Conservation (phyloP, 23 red algal species). For the Cyanidiococcus yangmingshanensis region DNA sequence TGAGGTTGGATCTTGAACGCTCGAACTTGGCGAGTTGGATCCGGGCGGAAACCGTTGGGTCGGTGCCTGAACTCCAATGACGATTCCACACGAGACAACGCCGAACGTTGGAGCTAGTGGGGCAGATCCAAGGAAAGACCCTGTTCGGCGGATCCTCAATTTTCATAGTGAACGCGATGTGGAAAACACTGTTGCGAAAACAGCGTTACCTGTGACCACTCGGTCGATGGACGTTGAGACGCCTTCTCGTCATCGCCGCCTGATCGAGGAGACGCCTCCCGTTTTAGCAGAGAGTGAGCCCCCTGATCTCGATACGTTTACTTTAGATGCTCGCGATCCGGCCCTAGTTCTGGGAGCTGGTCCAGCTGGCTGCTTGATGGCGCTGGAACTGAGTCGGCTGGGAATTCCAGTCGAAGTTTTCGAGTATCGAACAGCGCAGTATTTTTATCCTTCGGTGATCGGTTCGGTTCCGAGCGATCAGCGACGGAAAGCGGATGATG, state of each 20-base stretch:
- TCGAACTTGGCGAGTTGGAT: no score
- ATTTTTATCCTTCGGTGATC: background rate
- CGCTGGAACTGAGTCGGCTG: slow-evolving; percentile 36
- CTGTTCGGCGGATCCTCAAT: background rate
- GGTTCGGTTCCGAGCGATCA: background rate
- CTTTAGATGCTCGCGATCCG: background rate
- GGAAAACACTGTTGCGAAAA: no score
- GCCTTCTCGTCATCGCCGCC: no score
- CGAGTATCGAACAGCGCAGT: slow-evolving; percentile 58
- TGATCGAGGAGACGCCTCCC: no score
- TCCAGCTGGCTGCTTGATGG: slow-evolving; percentile 64
- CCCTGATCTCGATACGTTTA: background rate
- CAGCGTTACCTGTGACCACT: no score
- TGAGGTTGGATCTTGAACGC: no score
- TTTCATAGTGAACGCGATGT: slow-evolving; percentile 1
- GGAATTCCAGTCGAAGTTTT: slow-evolving; percentile 16
- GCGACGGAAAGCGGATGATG: background rate
- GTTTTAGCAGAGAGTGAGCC: background rate
- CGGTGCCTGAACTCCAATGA: no score
- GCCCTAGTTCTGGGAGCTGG: slow-evolving; percentile 59
- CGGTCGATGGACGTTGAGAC: no score
- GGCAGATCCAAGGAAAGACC: no score
- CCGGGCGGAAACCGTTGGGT: no score
- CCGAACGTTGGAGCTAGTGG: no score
- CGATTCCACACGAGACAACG: no score